Base-by-base conservation (phyloP, 805 yeast genomes). In the Torulaspora franciscae region DNA sequence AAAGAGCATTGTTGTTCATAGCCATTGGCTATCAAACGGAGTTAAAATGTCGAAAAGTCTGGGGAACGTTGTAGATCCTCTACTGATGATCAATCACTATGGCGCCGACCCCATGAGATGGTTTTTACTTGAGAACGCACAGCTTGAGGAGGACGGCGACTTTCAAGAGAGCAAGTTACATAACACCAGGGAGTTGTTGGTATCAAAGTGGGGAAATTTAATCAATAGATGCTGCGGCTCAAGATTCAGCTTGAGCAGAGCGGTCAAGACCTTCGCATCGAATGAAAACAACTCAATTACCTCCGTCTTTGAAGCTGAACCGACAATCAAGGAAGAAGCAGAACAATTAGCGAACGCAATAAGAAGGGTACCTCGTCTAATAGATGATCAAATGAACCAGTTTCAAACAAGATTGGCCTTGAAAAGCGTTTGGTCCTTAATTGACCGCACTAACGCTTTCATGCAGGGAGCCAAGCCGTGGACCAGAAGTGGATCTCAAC, bases 61-160 rank as follows among this genome's bases (percentile, higher is more conserved):
- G 43, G 96, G 97, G 0, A 93, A 93, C 60, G 97, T 91, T 7
- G 95, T 91, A 4, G 97, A 93, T 57, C 99, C 99, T 0, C 59
- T 85, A 14, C 76, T 69, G n/a, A 72, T 83, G 25, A 70, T 78
- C 3, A 70, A 76, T 0, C 62, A 71, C 33, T 86, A 84, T 56
- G 96, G 89, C 0, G 63, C 73, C n/a, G 93, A 85, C 62, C 66
- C 85, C 0, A 66, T 89, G 33, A 72, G 96, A 50, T 81, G 86
- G 65, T 88, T 81, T 59, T 66, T 93, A 46, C 73, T 83, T 65
- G 85, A 83, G 54, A 83, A 83, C 59, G 83, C 95, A 1, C 80
- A 81, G 29, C 65, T 93, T 27, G 83, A 78, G 22, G 73, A 76
- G 24, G 99, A 93, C 65, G 79, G 90, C 53, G 89, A 89, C 54